These are phyloP conservation scores for Mucor lusitanicus DNA, from an alignment of 371 early-diverging fungal species.

Conservation along the genomic window DNA sequence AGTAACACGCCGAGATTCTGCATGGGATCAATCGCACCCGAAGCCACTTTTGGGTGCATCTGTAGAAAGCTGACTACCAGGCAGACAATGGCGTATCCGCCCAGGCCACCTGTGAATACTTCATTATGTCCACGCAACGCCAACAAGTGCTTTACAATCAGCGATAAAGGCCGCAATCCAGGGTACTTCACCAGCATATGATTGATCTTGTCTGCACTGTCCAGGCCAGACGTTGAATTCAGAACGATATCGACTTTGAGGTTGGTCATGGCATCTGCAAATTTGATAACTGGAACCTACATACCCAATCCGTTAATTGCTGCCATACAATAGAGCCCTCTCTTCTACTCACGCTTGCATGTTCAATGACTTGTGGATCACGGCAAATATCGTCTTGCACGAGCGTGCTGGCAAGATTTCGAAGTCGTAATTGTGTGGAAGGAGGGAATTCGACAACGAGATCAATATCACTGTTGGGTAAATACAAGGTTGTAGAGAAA, in stretches of 20 bases:
- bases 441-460: slow-evolving; percentile 57
- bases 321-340: not conserved
- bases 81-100: slow-evolving; percentile 89
- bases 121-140: slow-evolving; percentile 80
- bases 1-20: slow-evolving; percentile 92
- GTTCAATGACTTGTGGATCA: slow-evolving; percentile 47
- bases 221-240: slow-evolving; percentile 72
- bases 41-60: slow-evolving; percentile 84
- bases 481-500: slow-evolving; percentile 80
- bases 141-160: slow-evolving; percentile 87
- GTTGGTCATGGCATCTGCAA: slow-evolving; percentile 67
- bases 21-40: slow-evolving; percentile 60
- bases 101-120: slow-evolving; percentile 91
- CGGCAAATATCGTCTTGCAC: slow-evolving; percentile 21
- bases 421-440: slow-evolving; percentile 3
- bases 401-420: slow-evolving; percentile 18
- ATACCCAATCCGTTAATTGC: not conserved
- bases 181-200: slow-evolving; percentile 56
- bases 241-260: slow-evolving; percentile 85
- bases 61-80: slow-evolving; percentile 87
- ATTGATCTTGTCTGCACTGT: slow-evolving; percentile 62
- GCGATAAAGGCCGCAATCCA: slow-evolving; percentile 66
- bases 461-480: slow-evolving; percentile 82
- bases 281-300: slow-evolving; percentile 96
- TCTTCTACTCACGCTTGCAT: slow-evolving; percentile 46